Evolutionary conservation across 495 filamentous ascomycete genomes (phyloP), one percentile per base, ranked within the genome.

Genomic region (Hyaloscypha finlandica): DNA sequence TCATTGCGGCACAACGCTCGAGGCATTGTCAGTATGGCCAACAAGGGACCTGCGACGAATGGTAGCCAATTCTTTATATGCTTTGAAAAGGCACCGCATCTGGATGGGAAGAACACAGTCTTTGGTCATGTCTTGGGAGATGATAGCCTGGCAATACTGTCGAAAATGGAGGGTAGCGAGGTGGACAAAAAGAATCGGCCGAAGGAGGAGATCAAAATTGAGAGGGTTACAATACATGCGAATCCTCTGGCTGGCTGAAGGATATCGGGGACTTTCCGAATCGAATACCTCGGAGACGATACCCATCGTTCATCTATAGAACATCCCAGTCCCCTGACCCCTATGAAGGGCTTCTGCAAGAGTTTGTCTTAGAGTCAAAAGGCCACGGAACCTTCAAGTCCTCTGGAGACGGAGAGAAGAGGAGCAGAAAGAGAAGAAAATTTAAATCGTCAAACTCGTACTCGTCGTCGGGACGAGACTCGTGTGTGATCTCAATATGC

Each of bases 21-120:
- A 33, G 95, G 95, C 22, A 86, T 97, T 52, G 83, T 96, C 16
- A 90, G 89, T 54, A 96, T 99, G 95, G 95, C 95, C n/a, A 96
- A 97, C 72, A 92, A 92, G 71, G 89, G 90, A 3, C 82, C 90
- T 3, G 84, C 84, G 9, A 94, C 94, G 54, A 99, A 99, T 77
- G 94, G 92, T 19, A 93, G 90, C 68, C 95, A 99, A 79, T 99
- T 98, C 76, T 99, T 97, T 76, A 84, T 99, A 59, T 85, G 88
- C 8, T 93, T 94, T 76, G 92, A 89, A 56, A 84, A 90, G 31
- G 92, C 93, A 53, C 88, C 92, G 63, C 95, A 99, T 86, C 80
- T 99, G 37, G 96, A 98, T 79, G 96, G 95, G 6, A 86, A 92
- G 67, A 99, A 94, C 75, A 96, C 92, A 1, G 91, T 96, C 3